phyloP scores from a whole-genome alignment of 345 rosid species.

The Salix viminalis region DNA sequence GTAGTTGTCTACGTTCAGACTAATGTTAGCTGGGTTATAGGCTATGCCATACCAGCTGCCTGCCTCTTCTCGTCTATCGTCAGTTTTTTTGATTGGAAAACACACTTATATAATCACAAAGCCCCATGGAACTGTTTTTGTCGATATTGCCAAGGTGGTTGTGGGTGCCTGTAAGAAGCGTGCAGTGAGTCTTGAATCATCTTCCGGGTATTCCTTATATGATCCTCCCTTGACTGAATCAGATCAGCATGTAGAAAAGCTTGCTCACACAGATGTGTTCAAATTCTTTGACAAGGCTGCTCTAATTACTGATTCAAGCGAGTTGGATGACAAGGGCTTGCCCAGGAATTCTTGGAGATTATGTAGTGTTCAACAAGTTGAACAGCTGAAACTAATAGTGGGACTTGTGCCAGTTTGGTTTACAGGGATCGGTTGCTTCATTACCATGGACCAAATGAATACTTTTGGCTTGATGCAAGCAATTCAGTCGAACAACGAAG shows the following conservation, averaged over 20 bases:
- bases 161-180: constrained; percentile 44
- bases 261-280: constrained; percentile 37
- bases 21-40: constrained; percentile 61
- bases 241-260: constrained; percentile 9
- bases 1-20: constrained; percentile 62
- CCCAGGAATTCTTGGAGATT: constrained; percentile 52
- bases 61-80: constrained; percentile 46
- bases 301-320: constrained; percentile 36
- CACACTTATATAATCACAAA: constrained; percentile 41
- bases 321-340: constrained; percentile 39
- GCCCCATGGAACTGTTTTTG: constrained; percentile 55
- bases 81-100: constrained; percentile 50
- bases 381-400: constrained; percentile 48
- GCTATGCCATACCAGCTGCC: constrained; percentile 56
- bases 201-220: constrained; percentile 15
- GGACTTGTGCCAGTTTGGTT: constrained; percentile 54
- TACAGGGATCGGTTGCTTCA: constrained; percentile 56
- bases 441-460: constrained; percentile 57
- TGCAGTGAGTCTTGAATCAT: not conserved
- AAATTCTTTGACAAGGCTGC: constrained; percentile 56
- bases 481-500: constrained; percentile 39
- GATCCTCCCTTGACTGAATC: constrained; percentile 35
- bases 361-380: constrained; percentile 60
- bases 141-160: constrained; percentile 48
- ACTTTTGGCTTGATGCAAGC: constrained; percentile 65